Evolutionary conservation across 2,329 filamentous ascomycete genomes (phyloP), one percentile per base, ranked within the genome.

Genomic region (Colletotrichum orbiculare): DNA sequence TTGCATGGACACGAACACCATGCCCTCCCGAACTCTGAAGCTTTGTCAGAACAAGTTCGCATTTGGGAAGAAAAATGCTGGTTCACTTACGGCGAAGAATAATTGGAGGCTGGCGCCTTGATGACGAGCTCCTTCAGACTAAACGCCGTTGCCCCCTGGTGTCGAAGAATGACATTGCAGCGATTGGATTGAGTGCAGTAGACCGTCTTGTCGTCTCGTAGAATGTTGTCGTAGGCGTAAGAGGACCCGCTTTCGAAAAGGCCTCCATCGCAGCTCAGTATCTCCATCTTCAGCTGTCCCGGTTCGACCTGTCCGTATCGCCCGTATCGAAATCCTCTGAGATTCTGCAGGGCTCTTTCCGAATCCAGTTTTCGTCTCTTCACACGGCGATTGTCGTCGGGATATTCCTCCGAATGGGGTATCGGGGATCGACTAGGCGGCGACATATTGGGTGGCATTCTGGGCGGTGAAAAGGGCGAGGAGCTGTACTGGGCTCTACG

Each of bases 1-100:
- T 45, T 89, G 86, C 94, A 97, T 97, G 49, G 92, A 87, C 35
- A 98, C 85, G 73, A 97, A 97, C 1, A 98, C 87, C 85, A 97
- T 90, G 48, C 96, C 95, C 83, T 97, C 92, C 77, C 95, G 90
- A 57, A 97, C 90, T 58, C 92, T 95, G 74, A 61, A 50, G 60
- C 9, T 8, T 6, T 17, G 47, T 67, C 62, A 62, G 57, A 67
- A 42, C 33, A 61, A 25, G 4, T 25, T 25, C 25, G 25, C 60
- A 67, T 68, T 64, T 2, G 38, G 11, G 8, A 13, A 39, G 8
- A 15, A 10, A 12, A 11, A 39, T n/a, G 34, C 1, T 25, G 25
- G 9, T 10, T n/a, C 9, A 87, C 92, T 78, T 87, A 96, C 92
- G 94, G 94, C 71, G 93, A 90, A 66, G 93, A 94, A 76, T 94